Evolutionary conservation across 192 early-diverging fungal genomes (phyloP).

Genomic region (Podila horticola): DNA sequence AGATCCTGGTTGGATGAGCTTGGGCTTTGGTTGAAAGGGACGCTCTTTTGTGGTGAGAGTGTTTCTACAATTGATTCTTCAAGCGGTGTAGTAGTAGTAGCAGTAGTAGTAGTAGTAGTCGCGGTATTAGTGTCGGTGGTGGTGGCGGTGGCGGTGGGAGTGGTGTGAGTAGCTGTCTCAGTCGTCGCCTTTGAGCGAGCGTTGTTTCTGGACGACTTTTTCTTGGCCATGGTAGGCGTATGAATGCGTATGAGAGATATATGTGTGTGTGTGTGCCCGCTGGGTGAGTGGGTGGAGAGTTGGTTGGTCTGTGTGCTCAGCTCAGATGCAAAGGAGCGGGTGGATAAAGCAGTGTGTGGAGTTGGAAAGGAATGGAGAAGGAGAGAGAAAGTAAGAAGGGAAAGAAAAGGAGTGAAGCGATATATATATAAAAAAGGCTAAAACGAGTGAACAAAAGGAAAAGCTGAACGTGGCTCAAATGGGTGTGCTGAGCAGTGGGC

Average conservation of each 20-base stretch:
- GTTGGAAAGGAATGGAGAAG: neutral
- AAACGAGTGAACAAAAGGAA: too few species aligned
- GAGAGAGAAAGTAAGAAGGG: neutral
- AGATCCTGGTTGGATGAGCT: neutral
- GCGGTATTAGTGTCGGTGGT: neutral
- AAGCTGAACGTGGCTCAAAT: too few species aligned
- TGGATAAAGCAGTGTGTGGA: neutral
- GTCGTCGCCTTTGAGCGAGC: slow-evolving; percentile 6
- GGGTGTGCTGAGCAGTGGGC: too few species aligned
- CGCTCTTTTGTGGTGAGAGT: neutral
- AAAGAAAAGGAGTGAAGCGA: neutral
- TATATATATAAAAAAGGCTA: too few species aligned
- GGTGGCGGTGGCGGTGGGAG: neutral
- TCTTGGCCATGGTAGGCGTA: slow-evolving; percentile 2
- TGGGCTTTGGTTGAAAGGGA: neutral
- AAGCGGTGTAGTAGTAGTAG: neutral
- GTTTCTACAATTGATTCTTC: neutral
- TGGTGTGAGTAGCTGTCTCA: neutral
- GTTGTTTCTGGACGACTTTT: slow-evolving; percentile 13
- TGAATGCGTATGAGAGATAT: too few species aligned
- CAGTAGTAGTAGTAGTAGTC: slow-evolving; percentile 2
- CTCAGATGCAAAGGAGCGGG: neutral
- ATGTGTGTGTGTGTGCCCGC: neutral
- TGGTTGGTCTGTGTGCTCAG: neutral
- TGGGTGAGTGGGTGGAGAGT: neutral